phyloP scores from a whole-genome alignment of 805 yeast genomes.

The Candida sonorensis region DNA sequence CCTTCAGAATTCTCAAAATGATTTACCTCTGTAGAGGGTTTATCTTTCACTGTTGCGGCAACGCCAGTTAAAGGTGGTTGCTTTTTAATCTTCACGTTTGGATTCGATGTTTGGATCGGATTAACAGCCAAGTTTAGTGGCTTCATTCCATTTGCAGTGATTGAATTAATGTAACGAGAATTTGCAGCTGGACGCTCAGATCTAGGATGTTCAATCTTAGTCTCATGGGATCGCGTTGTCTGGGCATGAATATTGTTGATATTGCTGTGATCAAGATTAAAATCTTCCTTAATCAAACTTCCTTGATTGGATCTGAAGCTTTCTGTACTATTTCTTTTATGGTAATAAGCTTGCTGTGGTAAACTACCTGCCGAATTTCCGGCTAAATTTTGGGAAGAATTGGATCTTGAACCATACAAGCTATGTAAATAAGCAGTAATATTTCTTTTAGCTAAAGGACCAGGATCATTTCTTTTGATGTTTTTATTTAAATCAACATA shows the following conservation, averaged over 20 bases:
- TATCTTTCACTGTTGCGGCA: not conserved
- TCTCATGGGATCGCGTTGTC: too few relatives aligned
- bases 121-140: constrained; percentile 64
- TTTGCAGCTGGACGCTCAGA: not conserved
- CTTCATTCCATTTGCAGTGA: constrained; percentile 31
- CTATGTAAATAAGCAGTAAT: constrained; percentile 63
- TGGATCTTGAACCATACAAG: constrained; percentile 31
- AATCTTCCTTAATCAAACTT: too few relatives aligned
- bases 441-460: constrained; percentile 65
- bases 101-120: constrained; percentile 58
- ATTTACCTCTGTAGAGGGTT: too few relatives aligned
- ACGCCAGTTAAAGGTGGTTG: constrained; percentile 33
- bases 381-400: constrained; percentile 3
- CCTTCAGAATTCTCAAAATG: too few relatives aligned
- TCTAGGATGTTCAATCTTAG: too few relatives aligned
- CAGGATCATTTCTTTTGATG: constrained; percentile 71
- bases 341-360: constrained; percentile 8
- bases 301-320: constrained; percentile 4
- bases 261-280: too few relatives aligned
- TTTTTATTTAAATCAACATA: constrained; percentile 85
- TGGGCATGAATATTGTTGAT: too few relatives aligned
- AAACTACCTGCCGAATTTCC: constrained; percentile 1
- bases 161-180: constrained; percentile 14
- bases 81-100: constrained; percentile 64
- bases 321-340: constrained; percentile 12